Evolutionary conservation across 1,139 yeast genomes (phyloP).

Genomic region (Pichia cactophila): DNA sequence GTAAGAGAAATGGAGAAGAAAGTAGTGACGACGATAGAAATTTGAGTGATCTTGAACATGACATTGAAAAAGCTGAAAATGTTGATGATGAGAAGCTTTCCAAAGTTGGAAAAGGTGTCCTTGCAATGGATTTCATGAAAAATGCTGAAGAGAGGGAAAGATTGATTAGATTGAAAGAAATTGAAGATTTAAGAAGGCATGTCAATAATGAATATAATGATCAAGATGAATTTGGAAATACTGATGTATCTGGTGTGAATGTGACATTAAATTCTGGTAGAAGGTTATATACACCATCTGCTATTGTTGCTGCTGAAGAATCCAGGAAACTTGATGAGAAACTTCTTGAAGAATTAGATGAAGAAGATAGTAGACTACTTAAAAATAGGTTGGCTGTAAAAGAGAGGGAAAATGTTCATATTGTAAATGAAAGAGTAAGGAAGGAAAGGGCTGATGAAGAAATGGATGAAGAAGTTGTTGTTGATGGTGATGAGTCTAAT

Average conservation of each 20-base stretch:
- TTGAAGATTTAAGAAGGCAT: conserved; percentile 44
- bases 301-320: conserved; percentile 38
- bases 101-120: conserved; percentile 69
- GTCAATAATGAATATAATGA: conserved; percentile 35
- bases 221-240: conserved; percentile 29
- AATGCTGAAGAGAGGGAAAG: conserved; percentile 68
- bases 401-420: conserved; percentile 8
- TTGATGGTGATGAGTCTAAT: conserved; percentile 39
- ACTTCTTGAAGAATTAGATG: conserved; percentile 43
- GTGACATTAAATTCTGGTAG: conserved; percentile 67
- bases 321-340: conserved; percentile 36
- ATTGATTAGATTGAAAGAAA: conserved; percentile 45
- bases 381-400: conserved; percentile 29
- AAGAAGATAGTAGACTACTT: conserved; percentile 47
- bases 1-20: conserved; percentile 41
- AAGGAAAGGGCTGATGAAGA: not conserved
- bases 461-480: conserved; percentile 17
- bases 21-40: conserved; percentile 44
- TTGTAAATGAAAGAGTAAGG: not conserved
- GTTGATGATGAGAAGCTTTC: conserved; percentile 33
- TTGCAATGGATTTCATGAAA: conserved; percentile 92
- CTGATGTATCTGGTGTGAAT: conserved; percentile 36
- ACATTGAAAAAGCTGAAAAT: conserved; percentile 34
- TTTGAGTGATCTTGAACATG: conserved; percentile 43
- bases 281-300: conserved; percentile 72